Evolutionary conservation across 768 basidiomycete species (phyloP), one percentile per base, ranked within the genome.

Genomic region (Boletales sp.): DNA sequence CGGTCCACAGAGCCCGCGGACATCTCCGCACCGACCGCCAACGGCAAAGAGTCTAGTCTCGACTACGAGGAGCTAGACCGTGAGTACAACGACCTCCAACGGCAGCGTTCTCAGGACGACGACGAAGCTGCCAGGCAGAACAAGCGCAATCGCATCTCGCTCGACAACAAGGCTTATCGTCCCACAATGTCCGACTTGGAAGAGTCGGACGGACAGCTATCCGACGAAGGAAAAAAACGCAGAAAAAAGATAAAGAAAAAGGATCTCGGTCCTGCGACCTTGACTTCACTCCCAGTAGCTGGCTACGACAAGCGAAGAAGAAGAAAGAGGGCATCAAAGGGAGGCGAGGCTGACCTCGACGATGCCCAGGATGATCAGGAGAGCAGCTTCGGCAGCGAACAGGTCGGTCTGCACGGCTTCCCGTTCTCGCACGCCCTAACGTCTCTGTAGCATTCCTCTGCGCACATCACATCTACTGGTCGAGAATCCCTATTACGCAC

Each of bases 161-260:
- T 72, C 19, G 90, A 92, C 65, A 90, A 91, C 69, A 88, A 86
- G 64, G 90, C 90, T 1, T 93, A 91, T 59, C 78, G 78, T 46
- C 90, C 90, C 17, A 68, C 81, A 1, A 64, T 66, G 48, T 86
- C 83, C 8, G 86, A 87, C 56, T 57, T 80, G 32, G 87, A 89
- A 36, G 77, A 79, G 8, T 82, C 83, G 8, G 84, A 82, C 32
- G 82, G 84, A 44, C 79, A 80, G 43, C 74, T 77, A 31, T 79
- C 78, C 21, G 80, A 75, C 30, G 73, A 71, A 45, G 82, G 74
- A 50, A 74, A 73, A 57, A 76, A 74, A 61, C 76, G 76, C 64
- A 82, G 74, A 70, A 69, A 68, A 48, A 70, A 62, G 55, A 80
- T 79, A 46, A 70, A 70, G 63, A 80, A 76, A 62, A 75, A 74